Evolutionary conservation across 208 protist genomes (phyloP).

Genomic region (Trypanosoma rangeli): DNA sequence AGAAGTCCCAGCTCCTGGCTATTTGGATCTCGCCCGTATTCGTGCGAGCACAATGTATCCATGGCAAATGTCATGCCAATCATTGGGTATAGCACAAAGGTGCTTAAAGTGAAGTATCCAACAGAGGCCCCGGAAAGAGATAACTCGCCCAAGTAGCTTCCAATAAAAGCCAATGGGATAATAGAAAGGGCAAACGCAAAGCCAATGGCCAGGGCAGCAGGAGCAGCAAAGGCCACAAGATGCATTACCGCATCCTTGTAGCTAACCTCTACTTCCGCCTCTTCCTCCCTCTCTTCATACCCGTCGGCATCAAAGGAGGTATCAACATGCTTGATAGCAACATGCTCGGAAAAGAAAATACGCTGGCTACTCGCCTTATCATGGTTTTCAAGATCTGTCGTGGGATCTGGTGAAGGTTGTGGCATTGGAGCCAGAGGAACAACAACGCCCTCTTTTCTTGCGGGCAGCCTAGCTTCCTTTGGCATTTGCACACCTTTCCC

Average conservation of each 20-base stretch:
- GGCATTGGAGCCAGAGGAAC: background rate
- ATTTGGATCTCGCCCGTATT: slow-evolving; percentile 70
- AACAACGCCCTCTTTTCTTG: background rate
- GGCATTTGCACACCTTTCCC: slow-evolving; percentile 43
- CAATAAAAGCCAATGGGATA: slow-evolving; percentile 77
- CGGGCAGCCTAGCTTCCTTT: slow-evolving; percentile 25
- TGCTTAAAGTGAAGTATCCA: slow-evolving; percentile 81
- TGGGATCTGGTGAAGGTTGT: background rate
- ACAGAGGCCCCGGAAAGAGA: slow-evolving; percentile 73
- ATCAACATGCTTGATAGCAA: background rate
- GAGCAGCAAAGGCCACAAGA: slow-evolving; percentile 62
- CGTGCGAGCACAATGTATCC: slow-evolving; percentile 84
- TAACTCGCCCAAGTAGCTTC: slow-evolving; percentile 63
- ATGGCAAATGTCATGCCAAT: slow-evolving; percentile 83
- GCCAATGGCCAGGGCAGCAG: slow-evolving; percentile 69
- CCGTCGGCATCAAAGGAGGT: slow-evolving; percentile 21
- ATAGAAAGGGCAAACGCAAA: slow-evolving; percentile 80
- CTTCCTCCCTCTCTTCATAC: slow-evolving; percentile 38
- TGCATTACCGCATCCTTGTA: slow-evolving; percentile 44
- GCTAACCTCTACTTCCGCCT: slow-evolving; percentile 41
- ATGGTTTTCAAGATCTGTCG: background rate
- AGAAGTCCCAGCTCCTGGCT: slow-evolving; percentile 75
- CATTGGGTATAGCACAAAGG: slow-evolving; percentile 71
- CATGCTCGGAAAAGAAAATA: slow-evolving; percentile 9
- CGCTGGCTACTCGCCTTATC: slow-evolving; percentile 22